Evolutionary conservation across 495 filamentous ascomycete genomes (phyloP).

Genomic region (Acidomyces sp.): DNA sequence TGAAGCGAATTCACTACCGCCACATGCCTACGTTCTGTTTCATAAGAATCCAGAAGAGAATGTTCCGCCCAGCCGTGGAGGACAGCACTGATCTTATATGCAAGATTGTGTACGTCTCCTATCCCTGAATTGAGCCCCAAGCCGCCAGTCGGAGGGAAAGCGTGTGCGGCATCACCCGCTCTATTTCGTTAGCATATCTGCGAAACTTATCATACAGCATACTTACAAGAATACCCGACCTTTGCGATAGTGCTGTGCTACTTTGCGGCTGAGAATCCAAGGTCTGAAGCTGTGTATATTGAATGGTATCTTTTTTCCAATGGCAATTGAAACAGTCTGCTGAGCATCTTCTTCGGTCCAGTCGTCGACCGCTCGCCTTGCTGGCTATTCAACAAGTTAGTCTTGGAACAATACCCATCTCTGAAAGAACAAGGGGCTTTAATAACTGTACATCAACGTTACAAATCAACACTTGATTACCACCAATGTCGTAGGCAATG

Average conservation of each 20-base stretch:
- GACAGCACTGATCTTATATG: constrained; percentile 12
- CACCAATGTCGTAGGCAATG: constrained; percentile 31
- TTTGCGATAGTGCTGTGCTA: constrained; percentile 26
- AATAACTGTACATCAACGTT: constrained; percentile 31
- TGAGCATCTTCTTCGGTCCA: no score
- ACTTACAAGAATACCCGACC: constrained; percentile 31
- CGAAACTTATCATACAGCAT: background rate
- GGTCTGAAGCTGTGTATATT: constrained; percentile 31
- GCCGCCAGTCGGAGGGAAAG: constrained; percentile 13
- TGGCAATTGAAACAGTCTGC: constrained; percentile 21
- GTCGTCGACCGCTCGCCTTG: no score
- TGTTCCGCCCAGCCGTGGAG: constrained; percentile 1
- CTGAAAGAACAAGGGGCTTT: no score
- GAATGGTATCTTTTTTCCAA: constrained; percentile 27
- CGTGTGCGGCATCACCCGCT: constrained; percentile 18
- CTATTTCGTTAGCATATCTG: constrained; percentile 10
- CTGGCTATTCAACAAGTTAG: no score
- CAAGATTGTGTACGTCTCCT: constrained; percentile 18
- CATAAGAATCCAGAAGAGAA: constrained; percentile 25
- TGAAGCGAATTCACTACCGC: constrained; percentile 28
- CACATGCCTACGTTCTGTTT: constrained; percentile 27
- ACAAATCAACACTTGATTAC: constrained; percentile 32
- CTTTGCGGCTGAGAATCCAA: constrained; percentile 32
- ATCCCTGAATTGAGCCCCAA: constrained; percentile 13
- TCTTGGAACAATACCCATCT: no score